Evolutionary conservation across 164 flowering plant genomes (phyloP), one percentile per base, ranked within the genome.

Genomic region (Magnolia changhungtana): DNA sequence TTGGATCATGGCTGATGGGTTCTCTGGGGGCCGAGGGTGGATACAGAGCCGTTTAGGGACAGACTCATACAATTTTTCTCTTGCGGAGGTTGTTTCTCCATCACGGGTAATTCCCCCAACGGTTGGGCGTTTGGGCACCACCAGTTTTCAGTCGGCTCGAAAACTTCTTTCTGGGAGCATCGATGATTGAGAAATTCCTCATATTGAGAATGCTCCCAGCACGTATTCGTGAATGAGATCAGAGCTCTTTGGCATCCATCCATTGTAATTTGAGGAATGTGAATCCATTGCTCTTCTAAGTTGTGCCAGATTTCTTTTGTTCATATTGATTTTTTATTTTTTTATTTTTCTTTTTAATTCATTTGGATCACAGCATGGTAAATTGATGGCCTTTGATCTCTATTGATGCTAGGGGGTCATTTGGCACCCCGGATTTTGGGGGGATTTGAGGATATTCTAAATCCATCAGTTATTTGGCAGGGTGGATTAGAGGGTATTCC

Each of bases 21-120:
- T 96, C 84, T 90, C 97, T 7, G 98, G 99, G 16, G 77, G 92
- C 75, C 81, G 80, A 69, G 99, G 99, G 7, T 95, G 99, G 99
- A 50, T 87, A 50, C 97, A 93, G 81, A 93, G 99, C 70, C 89
- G 93, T n/a, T 77, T 95, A 79, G 97, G 97, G 50, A 80, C 89
- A 66, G 99, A 95, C 75, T 82, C 97, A 0, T 90, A 90, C 77
- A 92, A 90, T 61, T 59, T 91, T 14, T 86, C 94, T 9, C 72
- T 89, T 64, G 90, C 91, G 1, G 88, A 92, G 88, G 84, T 93
- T 58, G 8, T 93, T 10, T 91, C 96, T 49, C 97, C 98, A 74
- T 88, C 97, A 8, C 80, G 88, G n/a, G 77, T 92, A 77, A 89
- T 93, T 75, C 88, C 97, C 50, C 82, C 94, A 7, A 87, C 85